Conservation (phyloP, 352 stramenopile genomes). For the Pseudoperonospora humuli region DNA sequence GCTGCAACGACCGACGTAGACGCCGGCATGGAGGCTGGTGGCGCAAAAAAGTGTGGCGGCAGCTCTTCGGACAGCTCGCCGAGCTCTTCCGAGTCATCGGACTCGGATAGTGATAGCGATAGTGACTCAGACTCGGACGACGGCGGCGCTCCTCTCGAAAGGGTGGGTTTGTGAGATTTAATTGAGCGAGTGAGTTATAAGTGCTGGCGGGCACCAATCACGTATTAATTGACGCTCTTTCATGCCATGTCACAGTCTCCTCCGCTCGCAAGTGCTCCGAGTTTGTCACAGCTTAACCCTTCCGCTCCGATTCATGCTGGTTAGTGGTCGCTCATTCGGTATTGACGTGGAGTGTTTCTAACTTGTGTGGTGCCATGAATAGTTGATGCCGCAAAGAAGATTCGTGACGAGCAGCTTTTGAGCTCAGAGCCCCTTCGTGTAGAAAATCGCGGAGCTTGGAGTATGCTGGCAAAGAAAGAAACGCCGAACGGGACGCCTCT, state of each 20-base stretch:
- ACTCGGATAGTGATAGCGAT: constrained; percentile 83
- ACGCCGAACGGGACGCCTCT: constrained; percentile 47
- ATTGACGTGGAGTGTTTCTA: neutral
- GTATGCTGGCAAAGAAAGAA: constrained; percentile 74
- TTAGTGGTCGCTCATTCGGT: constrained; percentile 20
- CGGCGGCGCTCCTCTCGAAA: constrained; percentile 63
- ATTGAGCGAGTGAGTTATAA: constrained; percentile 34
- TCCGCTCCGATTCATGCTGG: constrained; percentile 34
- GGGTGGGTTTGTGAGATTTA: constrained; percentile 71
- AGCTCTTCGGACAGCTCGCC: constrained; percentile 61
- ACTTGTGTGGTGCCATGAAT: constrained; percentile 1
- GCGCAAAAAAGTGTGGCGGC: constrained; percentile 25
- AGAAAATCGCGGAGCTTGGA: constrained; percentile 81
- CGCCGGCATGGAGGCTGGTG: constrained; percentile 25
- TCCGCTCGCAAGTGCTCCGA: constrained; percentile 43
- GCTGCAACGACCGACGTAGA: constrained; percentile 49
- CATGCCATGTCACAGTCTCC: constrained; percentile 39
- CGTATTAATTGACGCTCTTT: constrained; percentile 27
- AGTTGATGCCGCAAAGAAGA: constrained; percentile 68
- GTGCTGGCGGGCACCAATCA: constrained; percentile 19
- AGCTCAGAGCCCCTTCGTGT: constrained; percentile 62
- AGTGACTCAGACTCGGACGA: constrained; percentile 83
- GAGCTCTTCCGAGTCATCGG: constrained; percentile 71
- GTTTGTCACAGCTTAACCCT: constrained; percentile 37
- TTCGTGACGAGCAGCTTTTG: constrained; percentile 52